Evolutionary conservation across 192 early-diverging fungal species (phyloP), one percentile per base, ranked within the genome.

Genomic region (Phlyctochytrium planicorne): DNA sequence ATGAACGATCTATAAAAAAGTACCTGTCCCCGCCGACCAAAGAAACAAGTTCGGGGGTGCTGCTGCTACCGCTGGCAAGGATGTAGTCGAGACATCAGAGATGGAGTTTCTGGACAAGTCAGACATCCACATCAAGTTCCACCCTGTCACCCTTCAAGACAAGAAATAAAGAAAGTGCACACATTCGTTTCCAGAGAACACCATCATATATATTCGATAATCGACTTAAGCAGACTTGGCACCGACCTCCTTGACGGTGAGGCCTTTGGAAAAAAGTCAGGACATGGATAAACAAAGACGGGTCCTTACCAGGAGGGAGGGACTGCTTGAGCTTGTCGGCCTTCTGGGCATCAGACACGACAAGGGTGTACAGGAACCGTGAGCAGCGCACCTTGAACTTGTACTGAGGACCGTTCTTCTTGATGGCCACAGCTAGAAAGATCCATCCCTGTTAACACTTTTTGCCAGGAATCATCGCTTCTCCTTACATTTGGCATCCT

Each of bases 331-430:
- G 87, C 89, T 98, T 98, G 74, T 88, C 82, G 65, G 95, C 96
- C 90, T 96, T 98, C 78, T 91, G 87, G 60, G 86, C 83, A 82
- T 98, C 96, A 60, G 93, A 85, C 71, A 98, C 91, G 62, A 93
- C 89, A 68, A 98, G 88, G 60, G 96, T 98, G 91, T 98, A 98
- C 76, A 98, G 88, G 90, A 94, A 97, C 74, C 88, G 87, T 66
- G 95, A 94, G 91, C 96, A 96, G 81, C 96, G 88, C 70, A 98
- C 90, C 93, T 98, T 98, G 90, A 98, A 97, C 89, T 98, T 98
- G 89, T 84, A 82, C 71, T 91, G 74, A 68, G 83, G 84, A 74
- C 82, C 89, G 86, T 89, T 94, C 90, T 95, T 95, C 93, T 97
- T 97, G 80, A 98, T 91, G 80, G 90, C 90, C 66, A 93, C 89